Evolutionary conservation across 192 early-diverging fungal genomes (phyloP), one percentile per base, ranked within the genome.

Genomic region (Lobosporangium transversale): DNA sequence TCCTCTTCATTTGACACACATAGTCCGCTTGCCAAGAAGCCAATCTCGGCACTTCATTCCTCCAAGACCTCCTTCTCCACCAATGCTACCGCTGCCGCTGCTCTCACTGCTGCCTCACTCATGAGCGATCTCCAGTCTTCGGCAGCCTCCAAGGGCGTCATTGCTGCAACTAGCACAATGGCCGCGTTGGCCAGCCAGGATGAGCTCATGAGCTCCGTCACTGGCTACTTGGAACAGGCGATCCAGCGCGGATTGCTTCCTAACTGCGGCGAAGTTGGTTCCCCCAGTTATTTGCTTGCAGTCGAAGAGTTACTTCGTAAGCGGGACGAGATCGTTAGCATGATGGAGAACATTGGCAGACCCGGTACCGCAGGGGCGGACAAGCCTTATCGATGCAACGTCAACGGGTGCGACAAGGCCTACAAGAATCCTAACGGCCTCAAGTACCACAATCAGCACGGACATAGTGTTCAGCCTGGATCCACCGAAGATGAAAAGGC

Each of bases 371-470:
- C 59, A 1, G 75, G 62, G 15, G 71, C 73, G 6, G 92, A 94
- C 61, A 92, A 94, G 67, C 93, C 92, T 20, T 95, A 94, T 80
- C 90, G 89, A 66, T 96, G 95, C 82, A 87, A 89, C 8, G 76
- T 95, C 27, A 68, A 81, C 24, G 93, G 94, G 14, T 98, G 97
- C 80, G 87, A 86, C 62, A 97, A 98, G 83, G 89, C 94, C 11
- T 98, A 98, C 85, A 98, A 98, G 82, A 98, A 98, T 76, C 95
- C 96, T 32, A 97, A 97, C 47, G 96, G 97, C 9, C 84, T 98
- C 65, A 98, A 98, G 80, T 98, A 98, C 85, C 96, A 98, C 82
- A 90, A 94, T 78, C 85, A 92, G 78, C 96, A 98, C 79, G 95
- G 95, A 15, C 97, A 98, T 75, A 91, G 91, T 73, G 68, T 79